Evolutionary conservation across 2,329 filamentous ascomycete species (phyloP), one percentile per base, ranked within the genome.

Genomic region (Cryphonectria radicalis): DNA sequence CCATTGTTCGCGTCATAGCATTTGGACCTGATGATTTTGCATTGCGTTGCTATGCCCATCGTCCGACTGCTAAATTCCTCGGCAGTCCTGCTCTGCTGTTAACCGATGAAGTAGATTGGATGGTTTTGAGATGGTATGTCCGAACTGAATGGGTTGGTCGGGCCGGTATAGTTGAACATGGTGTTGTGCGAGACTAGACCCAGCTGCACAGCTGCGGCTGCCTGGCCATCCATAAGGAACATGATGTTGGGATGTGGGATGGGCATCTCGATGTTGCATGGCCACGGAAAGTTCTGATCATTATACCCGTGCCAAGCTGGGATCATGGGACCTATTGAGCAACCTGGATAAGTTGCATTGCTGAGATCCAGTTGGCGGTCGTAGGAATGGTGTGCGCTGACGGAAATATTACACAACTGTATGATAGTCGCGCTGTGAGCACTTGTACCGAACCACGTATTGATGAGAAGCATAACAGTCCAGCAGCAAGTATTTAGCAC

Each of bases 361-460:
- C 50, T 55, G 25, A 50, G 10, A 25, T 40, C 22, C 19, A 66
- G 50, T 17, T 66, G 46, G 17, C 46, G 22, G 25, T 50, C 35
- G 19, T 53, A 66, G 43, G 43, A 57, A 57, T 66, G 42, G 10
- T 57, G 57, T 13, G 46, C 32, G 50, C 32, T 25, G 22, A 22
- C 32, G 4, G 64, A 55, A 14, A 53, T 55, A 17, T 66, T 66
- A 17, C 40, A 55, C 5, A 66, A 32, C 64, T 66, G 64, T 14
- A 43, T 37, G 19, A 66, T 55, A 19, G 64, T 57, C 22, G 64
- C 64, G 50, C 43, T 50, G 25, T 66, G 64, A 8, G 57, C 64
- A 25, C 43, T 40, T 4, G 57, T 40, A 35, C 50, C 64, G n/a
- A 66, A 57, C 64, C 64, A 66, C n/a, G 50, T 66, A 25, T 66